Percentiles rank a stretch among this genome's conserved stretches.
phyloP scores from a whole-genome alignment of 495 filamentous ascomycete genomes.

The Aspergillus cristatus region DNA sequence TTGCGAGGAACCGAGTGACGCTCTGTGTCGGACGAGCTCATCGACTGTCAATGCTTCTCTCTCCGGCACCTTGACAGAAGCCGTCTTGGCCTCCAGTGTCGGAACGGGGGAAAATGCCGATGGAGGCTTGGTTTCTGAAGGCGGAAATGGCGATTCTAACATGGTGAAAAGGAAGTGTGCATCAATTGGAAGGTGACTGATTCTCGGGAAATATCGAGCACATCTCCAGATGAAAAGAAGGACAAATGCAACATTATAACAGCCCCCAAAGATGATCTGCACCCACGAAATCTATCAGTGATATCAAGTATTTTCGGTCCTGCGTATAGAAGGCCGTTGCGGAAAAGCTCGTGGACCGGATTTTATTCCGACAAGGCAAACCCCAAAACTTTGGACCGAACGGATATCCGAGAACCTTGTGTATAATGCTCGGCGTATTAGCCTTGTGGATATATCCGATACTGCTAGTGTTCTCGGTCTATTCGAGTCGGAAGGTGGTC shows the following conservation, averaged over 20 bases:
- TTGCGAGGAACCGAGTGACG: conserved; percentile 12
- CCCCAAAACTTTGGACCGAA: neutral
- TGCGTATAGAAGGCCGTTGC: no score
- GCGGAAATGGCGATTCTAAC: conserved; percentile 1
- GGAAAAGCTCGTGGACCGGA: conserved; percentile 5
- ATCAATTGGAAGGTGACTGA: no score
- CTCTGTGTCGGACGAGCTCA: conserved; percentile 22
- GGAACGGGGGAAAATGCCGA: conserved; percentile 6
- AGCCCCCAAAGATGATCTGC: no score
- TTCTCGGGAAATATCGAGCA: no score
- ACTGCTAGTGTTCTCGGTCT: no score
- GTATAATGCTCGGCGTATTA: no score
- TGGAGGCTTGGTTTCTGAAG: conserved; percentile 5
- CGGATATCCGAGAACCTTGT: conserved; percentile 1
- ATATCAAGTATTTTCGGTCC: no score
- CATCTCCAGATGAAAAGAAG: no score
- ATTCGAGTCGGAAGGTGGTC: no score
- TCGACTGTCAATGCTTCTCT: conserved; percentile 14
- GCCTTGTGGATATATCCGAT: no score
- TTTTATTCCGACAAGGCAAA: conserved; percentile 2
- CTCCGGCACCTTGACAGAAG: neutral
- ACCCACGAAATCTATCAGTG: no score
- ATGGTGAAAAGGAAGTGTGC: neutral
- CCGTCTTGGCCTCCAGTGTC: neutral
- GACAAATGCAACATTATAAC: no score